A percentile compares a stretch with the other conserved stretches of the same genome.
phyloP scores from a whole-genome alignment of 306 rosid genomes.

The Lithocarpus polystachyus region DNA sequence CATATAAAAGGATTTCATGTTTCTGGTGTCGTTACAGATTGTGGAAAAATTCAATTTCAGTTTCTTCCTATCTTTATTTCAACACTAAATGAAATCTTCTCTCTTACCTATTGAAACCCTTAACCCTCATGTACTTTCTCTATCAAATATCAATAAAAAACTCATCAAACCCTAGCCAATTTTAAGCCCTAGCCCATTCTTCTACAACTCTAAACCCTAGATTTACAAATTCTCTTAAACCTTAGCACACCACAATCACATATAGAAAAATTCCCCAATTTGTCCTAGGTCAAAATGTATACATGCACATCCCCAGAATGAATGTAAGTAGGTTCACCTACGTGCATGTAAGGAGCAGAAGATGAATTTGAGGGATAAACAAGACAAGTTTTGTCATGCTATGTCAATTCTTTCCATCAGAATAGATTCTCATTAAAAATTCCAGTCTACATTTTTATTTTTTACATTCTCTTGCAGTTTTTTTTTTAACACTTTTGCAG shows the following conservation, averaged over 20 bases:
- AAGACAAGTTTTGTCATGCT: not conserved
- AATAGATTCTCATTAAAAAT: not conserved
- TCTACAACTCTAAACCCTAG: too few relatives aligned
- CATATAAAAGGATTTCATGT: not conserved
- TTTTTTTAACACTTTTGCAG: not conserved
- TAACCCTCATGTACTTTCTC: too few relatives aligned
- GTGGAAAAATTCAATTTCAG: too few relatives aligned
- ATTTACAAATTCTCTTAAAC: too few relatives aligned
- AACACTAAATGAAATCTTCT: too few relatives aligned
- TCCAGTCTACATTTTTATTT: not conserved
- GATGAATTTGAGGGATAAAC: not conserved
- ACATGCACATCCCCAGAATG: not conserved
- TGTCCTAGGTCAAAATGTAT: not conserved
- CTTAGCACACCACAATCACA: too few relatives aligned
- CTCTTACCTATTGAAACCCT: too few relatives aligned
- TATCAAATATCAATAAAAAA: too few relatives aligned
- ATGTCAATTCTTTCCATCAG: not conserved
- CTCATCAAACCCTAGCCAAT: too few relatives aligned
- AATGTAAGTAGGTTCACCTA: not conserved
- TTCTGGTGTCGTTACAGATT: not conserved
- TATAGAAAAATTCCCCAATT: too few relatives aligned
- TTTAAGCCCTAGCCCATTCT: too few relatives aligned
- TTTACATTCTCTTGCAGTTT: not conserved
- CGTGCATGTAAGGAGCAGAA: not conserved
- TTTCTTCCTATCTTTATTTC: too few relatives aligned